A percentile compares a stretch with the other conserved stretches of the same genome.
These are phyloP conservation scores for Podospora fimiseda DNA, from an alignment of 495 filamentous ascomycete genomes.

Conservation along the genomic window DNA sequence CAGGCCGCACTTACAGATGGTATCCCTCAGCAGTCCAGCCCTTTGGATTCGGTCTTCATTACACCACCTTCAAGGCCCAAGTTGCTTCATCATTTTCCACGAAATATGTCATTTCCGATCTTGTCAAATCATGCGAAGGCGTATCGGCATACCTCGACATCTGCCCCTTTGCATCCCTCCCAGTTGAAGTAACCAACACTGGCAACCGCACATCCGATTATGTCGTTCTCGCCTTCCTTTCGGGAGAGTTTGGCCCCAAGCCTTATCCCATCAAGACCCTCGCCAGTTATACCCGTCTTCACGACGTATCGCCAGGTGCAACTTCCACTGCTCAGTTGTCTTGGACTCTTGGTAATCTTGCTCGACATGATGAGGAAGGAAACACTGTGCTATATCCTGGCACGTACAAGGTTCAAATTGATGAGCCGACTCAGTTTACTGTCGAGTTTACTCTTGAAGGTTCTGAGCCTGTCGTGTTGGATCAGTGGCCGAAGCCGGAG, in stretches of 20 bases:
- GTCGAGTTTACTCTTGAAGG: not conserved
- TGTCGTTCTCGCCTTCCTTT: slow-evolving; percentile 50
- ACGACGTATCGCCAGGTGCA: slow-evolving; percentile 35
- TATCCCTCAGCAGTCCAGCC: slow-evolving; percentile 33
- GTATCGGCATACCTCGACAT: slow-evolving; percentile 37
- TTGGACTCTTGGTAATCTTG: slow-evolving; percentile 52
- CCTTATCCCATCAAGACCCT: slow-evolving; percentile 61
- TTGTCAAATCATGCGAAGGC: slow-evolving; percentile 26
- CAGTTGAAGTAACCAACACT: slow-evolving; percentile 42
- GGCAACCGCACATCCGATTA: slow-evolving; percentile 53
- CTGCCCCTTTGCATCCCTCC: slow-evolving; percentile 38
- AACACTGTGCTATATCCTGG: slow-evolving; percentile 62
- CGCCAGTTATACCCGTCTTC: slow-evolving; percentile 52
- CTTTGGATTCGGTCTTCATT: slow-evolving; percentile 48
- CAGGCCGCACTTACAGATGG: slow-evolving; percentile 41
- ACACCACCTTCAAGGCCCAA: slow-evolving; percentile 46
- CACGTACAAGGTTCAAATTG: slow-evolving; percentile 53
- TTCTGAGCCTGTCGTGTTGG: not conserved
- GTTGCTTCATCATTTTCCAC: slow-evolving; percentile 30
- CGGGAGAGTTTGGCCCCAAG: slow-evolving; percentile 49
- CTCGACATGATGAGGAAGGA: slow-evolving; percentile 51
- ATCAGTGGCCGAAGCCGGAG: not conserved
- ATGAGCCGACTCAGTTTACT: slow-evolving; percentile 32
- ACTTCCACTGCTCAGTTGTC: slow-evolving; percentile 36
- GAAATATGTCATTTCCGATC: slow-evolving; percentile 25